Base-by-base conservation (phyloP, 768 basidiomycete species). In the Pisolithus sp. region DNA sequence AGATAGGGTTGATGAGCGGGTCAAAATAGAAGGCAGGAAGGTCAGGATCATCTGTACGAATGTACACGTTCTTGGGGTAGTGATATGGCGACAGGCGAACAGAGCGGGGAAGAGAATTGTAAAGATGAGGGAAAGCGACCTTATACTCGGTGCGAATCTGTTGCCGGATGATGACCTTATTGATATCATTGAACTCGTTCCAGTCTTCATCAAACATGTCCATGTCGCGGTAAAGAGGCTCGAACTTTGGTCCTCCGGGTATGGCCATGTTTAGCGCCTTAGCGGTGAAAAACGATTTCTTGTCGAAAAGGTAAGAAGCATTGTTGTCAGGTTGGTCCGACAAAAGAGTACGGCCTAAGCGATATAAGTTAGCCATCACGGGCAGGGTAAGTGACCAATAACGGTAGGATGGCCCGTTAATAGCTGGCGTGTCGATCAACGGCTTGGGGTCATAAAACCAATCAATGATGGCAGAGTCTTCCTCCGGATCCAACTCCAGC, bases 381-480 rank as follows among this genome's bases (percentile, higher is more conserved):
- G 92, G 91, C n/a, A 98, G 76, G 5, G 88, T 82, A 46, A 99
- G 78, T 17, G 87, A 86, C 92, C 93, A 99, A 62, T 85, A 93
- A 60, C 81, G 83, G 76, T 99, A 98, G 0, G 90, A 92, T 1
- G 90, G 74, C 2, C 96, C 96, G 65, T 97, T 97, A 63, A 98
- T 89, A 50, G 83, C 71, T n/a, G 83, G 76, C 0, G 90, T 88
- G 73, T 96, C 94, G 58, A 93, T 70, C 49, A 97, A 81, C 3
- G 96, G 95, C 63, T 93, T 93, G 12, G 93, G 83, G 66, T 99
- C 96, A 69, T 99, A 99, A 70, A 99, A 96, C 96, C 96, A 99
- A 54, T 98, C 94, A 52, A 88, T 72, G 51, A 98, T 93, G 15
- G 95, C 86, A 26, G 76, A 65, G 60, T 99, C 96, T 70, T 99